Conservation (phyloP, 805 yeast species). For the Pichia thaimueangensis region DNA sequence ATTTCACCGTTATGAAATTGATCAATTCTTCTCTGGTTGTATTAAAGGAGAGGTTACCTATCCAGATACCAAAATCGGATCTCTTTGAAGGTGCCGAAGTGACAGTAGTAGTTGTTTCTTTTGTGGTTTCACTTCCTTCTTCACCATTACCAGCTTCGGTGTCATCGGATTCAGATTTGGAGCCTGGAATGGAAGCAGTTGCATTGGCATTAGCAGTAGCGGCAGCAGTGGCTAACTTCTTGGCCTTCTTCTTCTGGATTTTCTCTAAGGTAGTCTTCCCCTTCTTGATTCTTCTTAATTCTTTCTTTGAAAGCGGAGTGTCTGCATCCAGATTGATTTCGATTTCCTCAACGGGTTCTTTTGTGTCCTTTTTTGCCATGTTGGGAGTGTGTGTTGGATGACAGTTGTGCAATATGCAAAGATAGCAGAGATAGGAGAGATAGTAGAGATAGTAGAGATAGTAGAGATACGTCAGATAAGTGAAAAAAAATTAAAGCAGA, state of each 20-base stretch:
- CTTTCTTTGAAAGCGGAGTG: conserved; percentile 86
- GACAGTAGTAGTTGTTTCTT: conserved; percentile 2
- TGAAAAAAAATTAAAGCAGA: neutral
- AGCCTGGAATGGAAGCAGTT: conserved; percentile 20
- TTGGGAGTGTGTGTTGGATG: neutral
- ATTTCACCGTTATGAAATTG: conserved; percentile 57
- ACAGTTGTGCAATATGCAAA: neutral
- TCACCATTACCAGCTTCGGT: conserved; percentile 22
- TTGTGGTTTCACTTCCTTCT: conserved; percentile 21
- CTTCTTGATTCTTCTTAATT: conserved; percentile 76
- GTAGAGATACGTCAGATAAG: neutral
- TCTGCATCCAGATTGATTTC: conserved; percentile 65
- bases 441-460: neutral
- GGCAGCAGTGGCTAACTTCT: conserved; percentile 25
- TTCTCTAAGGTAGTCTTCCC: conserved; percentile 61
- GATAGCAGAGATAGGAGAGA: neutral
- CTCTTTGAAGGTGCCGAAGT: conserved; percentile 23
- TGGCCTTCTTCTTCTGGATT: conserved; percentile 34
- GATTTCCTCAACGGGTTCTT: conserved; percentile 39
- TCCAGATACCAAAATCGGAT: conserved; percentile 78
- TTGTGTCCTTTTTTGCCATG: neutral
- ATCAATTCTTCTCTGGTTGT: conserved; percentile 70
- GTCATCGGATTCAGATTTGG: conserved; percentile 17
- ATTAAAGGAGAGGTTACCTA: conserved; percentile 85
- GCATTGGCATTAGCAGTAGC: conserved; percentile 5